Percentiles rank a stretch among this genome's conserved stretches.
These are phyloP conservation scores for Globisporangium emineosum DNA, from an alignment of 352 stramenopile genomes.

Conservation along the genomic window DNA sequence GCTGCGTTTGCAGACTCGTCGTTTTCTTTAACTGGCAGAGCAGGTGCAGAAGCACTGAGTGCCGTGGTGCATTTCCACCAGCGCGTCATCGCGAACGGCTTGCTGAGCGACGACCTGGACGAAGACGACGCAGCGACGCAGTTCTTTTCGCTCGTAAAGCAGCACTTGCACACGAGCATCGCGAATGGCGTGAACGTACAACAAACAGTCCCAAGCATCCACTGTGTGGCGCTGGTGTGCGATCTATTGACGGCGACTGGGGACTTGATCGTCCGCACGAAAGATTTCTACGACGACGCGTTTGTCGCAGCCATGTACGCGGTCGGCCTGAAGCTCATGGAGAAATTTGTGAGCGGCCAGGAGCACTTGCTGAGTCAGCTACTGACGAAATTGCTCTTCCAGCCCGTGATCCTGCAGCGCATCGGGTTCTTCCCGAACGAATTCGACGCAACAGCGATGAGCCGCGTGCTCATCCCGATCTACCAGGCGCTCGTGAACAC, in stretches of 20 bases:
- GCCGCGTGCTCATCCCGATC: slow-evolving; percentile 53
- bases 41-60: slow-evolving; percentile 23
- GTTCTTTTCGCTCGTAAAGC: slow-evolving; percentile 22
- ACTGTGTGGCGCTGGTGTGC: slow-evolving; percentile 10
- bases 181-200: not conserved
- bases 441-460: slow-evolving; percentile 40
- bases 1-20: not conserved
- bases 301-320: slow-evolving; percentile 40
- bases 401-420: slow-evolving; percentile 31
- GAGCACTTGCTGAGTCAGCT: slow-evolving; percentile 49
- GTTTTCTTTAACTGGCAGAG: not conserved
- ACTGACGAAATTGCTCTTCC: slow-evolving; percentile 49
- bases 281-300: slow-evolving; percentile 25
- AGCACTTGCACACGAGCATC: not conserved
- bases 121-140: slow-evolving; percentile 36
- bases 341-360: slow-evolving; percentile 35
- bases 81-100: slow-evolving; percentile 24
- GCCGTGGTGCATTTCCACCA: slow-evolving; percentile 31
- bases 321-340: slow-evolving; percentile 36
- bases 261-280: slow-evolving; percentile 13
- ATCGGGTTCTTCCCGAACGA: slow-evolving; percentile 44
- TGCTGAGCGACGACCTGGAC: slow-evolving; percentile 51
- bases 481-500: slow-evolving; percentile 66
- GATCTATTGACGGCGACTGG: slow-evolving; percentile 17
- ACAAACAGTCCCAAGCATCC: not conserved